These are phyloP conservation scores for Leccinum huronense DNA, from an alignment of 1,284 basidiomycete genomes.

Conservation along the genomic window DNA sequence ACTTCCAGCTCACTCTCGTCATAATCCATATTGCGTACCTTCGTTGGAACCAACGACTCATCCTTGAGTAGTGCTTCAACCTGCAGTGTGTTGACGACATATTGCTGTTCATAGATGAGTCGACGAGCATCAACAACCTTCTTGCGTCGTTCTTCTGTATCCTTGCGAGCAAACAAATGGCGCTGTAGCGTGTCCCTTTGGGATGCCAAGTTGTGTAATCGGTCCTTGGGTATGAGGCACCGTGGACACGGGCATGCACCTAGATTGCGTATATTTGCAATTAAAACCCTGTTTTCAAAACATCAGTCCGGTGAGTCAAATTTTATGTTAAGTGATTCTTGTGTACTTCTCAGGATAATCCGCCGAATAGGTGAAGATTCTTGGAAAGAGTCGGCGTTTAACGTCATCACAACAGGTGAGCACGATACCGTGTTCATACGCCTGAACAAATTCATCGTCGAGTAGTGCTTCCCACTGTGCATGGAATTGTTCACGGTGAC, in stretches of 20 bases:
- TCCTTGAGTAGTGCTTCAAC: neutral
- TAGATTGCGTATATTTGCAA: neutral
- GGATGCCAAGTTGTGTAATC: neutral
- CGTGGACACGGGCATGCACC: neutral
- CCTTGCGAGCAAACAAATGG: neutral
- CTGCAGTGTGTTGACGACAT: neutral
- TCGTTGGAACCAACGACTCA: neutral
- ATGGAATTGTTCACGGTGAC: neutral
- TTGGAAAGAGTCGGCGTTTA: neutral
- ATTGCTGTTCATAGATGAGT: neutral
- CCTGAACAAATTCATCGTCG: neutral
- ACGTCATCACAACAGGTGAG: neutral
- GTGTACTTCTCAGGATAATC: neutral
- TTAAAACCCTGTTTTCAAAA: neutral
- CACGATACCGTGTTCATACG: neutral
- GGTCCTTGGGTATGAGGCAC: neutral
- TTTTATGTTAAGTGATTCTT: neutral
- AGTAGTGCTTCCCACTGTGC: neutral
- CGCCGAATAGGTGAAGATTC: neutral
- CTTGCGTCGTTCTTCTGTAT: neutral
- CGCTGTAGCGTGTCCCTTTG: neutral
- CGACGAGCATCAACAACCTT: neutral
- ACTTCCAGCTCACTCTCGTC: neutral
- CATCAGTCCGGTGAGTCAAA: neutral
- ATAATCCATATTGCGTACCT: neutral